Conservation (phyloP, 345 rosid genomes). For the Rhodamnia rubescens region DNA sequence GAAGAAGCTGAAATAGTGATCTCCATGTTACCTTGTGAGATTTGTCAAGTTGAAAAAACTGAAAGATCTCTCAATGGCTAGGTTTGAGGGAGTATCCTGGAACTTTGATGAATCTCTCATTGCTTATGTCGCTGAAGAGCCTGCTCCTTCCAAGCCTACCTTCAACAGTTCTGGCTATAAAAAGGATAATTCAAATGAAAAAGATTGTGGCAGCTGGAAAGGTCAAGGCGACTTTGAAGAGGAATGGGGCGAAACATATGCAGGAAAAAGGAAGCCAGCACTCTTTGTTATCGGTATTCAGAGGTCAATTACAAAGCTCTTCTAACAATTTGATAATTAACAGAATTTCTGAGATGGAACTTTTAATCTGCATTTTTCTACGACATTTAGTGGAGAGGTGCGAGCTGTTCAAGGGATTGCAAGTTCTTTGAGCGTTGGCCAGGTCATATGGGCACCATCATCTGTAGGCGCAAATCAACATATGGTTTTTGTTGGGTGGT, state of each 20-base stretch:
- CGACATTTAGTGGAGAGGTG: conserved; percentile 56
- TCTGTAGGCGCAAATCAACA: conserved; percentile 28
- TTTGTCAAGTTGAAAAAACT: neutral
- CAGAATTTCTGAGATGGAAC: neutral
- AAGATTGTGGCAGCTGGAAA: conserved; percentile 68
- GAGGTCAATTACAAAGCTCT: conserved; percentile 27
- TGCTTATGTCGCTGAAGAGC: conserved; percentile 86
- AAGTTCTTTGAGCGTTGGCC: conserved; percentile 69
- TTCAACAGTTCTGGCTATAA: conserved; percentile 50
- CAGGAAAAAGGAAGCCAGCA: conserved; percentile 73
- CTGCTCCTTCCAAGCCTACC: conserved; percentile 53
- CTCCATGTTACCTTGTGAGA: neutral
- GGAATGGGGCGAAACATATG: conserved; percentile 96
- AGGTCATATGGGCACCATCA: conserved; percentile 87
- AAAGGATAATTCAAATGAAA: conserved; percentile 38
- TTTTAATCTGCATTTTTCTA: neutral
- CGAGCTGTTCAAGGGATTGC: conserved; percentile 54
- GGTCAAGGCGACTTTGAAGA: conserved; percentile 98
- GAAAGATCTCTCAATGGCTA: conserved; percentile 8
- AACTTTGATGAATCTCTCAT: conserved; percentile 60
- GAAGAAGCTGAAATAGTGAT: neutral
- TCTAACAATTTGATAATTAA: neutral
- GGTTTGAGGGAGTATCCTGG: conserved; percentile 98
- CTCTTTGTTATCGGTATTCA: conserved; percentile 51
- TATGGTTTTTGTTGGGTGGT: conserved; percentile 88